A percentile compares a stretch with the other conserved stretches of the same genome.
phyloP scores from a whole-genome alignment of 306 rosid species.

The Bauhinia variegata region DNA sequence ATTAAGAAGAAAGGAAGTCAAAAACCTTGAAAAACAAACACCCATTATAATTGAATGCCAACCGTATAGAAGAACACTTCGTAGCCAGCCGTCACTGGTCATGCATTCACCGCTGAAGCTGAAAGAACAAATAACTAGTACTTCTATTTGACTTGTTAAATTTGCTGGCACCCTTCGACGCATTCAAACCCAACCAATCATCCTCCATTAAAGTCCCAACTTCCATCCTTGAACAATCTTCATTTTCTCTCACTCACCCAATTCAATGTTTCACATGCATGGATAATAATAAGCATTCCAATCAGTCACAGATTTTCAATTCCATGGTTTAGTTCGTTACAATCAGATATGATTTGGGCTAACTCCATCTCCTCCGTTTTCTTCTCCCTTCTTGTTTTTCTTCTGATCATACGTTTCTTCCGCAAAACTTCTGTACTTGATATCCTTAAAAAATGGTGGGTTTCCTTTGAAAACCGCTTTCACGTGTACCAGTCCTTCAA shows the following conservation, averaged over 20 bases:
- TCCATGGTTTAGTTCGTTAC: neutral
- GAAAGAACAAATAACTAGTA: conserved; percentile 3
- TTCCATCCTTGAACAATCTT: neutral
- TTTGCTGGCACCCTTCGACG: conserved; percentile 46
- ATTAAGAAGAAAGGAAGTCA: conserved; percentile 30
- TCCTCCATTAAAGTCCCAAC: conserved; percentile 13
- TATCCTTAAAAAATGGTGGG: conserved; percentile 59
- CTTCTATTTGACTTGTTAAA: conserved; percentile 37
- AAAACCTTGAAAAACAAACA: conserved; percentile 35
- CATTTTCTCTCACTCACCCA: neutral
- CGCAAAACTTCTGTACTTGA: conserved; percentile 64
- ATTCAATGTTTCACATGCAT: neutral
- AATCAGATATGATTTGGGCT: conserved; percentile 27
- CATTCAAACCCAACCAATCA: conserved; percentile 4
- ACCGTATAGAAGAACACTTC: neutral
- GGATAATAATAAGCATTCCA: neutral
- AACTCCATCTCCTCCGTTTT: conserved; percentile 35
- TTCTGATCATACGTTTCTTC: conserved; percentile 47
- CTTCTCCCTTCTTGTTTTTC: conserved; percentile 37
- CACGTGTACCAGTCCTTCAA: conserved; percentile 73
- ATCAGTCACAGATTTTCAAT: neutral
- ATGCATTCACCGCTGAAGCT: conserved; percentile 42
- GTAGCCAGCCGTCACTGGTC: conserved; percentile 14
- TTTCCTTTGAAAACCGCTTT: conserved; percentile 54
- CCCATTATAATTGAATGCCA: neutral